Evolutionary conservation across 352 stramenopile species (phyloP), one percentile per base, ranked within the genome.

Genomic region (Globisporangium okanoganense): DNA sequence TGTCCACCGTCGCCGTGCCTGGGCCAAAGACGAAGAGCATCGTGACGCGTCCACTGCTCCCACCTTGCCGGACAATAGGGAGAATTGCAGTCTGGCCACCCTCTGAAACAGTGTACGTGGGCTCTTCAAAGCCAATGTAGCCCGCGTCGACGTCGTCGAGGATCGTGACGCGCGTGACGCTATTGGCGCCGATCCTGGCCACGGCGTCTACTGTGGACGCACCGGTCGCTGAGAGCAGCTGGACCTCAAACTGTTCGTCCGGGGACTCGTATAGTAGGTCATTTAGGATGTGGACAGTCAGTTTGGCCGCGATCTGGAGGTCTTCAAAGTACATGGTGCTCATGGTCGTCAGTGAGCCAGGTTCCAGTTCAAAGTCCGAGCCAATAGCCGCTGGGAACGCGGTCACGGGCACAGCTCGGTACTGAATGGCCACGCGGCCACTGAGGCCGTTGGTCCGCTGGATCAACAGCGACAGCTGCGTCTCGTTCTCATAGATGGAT

Each of bases 91-190:
- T 66, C 14, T 56, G 59, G 14, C 62, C 60, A 25, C 68, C 62
- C 67, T 91, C 79, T 0, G 41, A 62, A 5, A 91, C 69, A 0
- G 18, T 44, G 36, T 76, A 84, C 2, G 3, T 25, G 2, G 59
- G 16, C 4, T 61, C 62, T 0, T 71, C 64, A 61, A 91, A 88
- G 31, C 70, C 73, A 2, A 91, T 51, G 27, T 72, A 75, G 0
- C 82, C 82, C 38, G 82, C 79, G 48, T 88, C 79, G 0, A 72
- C 79, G 56, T 88, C 82, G 47, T 91, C 82, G 0, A 80, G n/a
- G 52, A 91, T 85, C 1, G 66, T 76, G 24, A 91, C 75, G 1
- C 33, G 65, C 16, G 58, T 38, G 0, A 61, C 54, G 18, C n/a
- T 61, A 29, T 75, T 84, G 1, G 13, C 58, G n/a, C 78, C 78